Conservation (phyloP, 306 rosid species). For the Clitoria ternatea region DNA sequence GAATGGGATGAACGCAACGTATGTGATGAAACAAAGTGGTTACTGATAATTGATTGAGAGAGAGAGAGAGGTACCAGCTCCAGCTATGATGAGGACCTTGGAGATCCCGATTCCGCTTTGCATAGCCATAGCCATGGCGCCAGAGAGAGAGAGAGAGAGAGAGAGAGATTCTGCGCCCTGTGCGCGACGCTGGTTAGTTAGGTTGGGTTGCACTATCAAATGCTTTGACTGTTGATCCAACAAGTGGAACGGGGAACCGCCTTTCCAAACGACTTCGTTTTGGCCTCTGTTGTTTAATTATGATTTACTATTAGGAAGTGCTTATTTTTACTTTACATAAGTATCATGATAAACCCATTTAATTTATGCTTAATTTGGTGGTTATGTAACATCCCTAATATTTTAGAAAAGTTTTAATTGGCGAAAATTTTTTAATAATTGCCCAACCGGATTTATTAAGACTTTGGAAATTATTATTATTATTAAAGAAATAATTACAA, state of each 20-base stretch:
- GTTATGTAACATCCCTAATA: no score
- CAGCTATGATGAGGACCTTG: slow-evolving; percentile 61
- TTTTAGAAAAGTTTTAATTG: no score
- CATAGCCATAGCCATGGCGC: slow-evolving; percentile 64
- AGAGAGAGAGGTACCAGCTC: slow-evolving; percentile 45
- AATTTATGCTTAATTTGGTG: no score
- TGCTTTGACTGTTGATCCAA: background rate
- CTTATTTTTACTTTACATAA: no score
- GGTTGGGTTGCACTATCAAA: background rate
- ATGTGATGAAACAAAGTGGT: background rate
- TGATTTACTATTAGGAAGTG: no score
- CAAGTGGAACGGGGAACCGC: background rate
- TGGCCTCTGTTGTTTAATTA: background rate
- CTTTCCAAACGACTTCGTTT: background rate
- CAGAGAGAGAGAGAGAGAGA: background rate
- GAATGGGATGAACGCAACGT: slow-evolving; percentile 9
- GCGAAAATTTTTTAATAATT: no score
- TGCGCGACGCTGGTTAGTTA: background rate
- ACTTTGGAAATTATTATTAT: no score
- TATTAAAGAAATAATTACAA: no score
- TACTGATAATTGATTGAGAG: background rate
- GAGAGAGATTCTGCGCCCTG: background rate
- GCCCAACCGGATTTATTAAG: no score
- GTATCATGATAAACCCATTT: no score
- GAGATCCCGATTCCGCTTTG: slow-evolving; percentile 65